Evolutionary conservation across 2,329 filamentous ascomycete genomes (phyloP).

Genomic region (Monosporascus sp.): DNA sequence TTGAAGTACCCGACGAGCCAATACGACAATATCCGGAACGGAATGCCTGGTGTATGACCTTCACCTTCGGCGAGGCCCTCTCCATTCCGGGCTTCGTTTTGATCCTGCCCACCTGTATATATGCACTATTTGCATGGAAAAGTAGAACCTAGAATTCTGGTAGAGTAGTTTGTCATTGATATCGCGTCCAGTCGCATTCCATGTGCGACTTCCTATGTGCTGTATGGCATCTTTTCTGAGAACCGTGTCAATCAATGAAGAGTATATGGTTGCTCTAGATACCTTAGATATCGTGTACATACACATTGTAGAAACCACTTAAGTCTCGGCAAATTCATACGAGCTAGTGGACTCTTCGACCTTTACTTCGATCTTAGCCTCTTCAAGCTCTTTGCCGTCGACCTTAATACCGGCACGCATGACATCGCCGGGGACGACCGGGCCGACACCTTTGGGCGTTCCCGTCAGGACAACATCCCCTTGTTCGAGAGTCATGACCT

Average conservation of each 20-base stretch:
- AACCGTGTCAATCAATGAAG: too few relatives aligned
- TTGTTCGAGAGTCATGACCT: conserved; percentile 87
- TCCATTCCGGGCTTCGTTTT: too few relatives aligned
- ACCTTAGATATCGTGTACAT: too few relatives aligned
- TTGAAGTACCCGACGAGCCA: conserved; percentile 50
- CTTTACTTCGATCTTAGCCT: conserved; percentile 76
- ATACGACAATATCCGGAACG: conserved; percentile 51
- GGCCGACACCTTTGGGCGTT: conserved; percentile 91
- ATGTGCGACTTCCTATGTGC: too few relatives aligned
- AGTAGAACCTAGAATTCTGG: too few relatives aligned
- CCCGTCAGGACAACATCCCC: conserved; percentile 95
- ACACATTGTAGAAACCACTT: conserved; percentile 10
- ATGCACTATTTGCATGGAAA: not conserved
- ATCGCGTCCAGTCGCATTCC: too few relatives aligned
- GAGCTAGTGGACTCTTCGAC: conserved; percentile 74
- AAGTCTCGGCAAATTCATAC: conserved; percentile 74
- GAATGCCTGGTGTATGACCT: conserved; percentile 15
- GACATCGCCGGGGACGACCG: conserved; percentile 77
- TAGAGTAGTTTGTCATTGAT: too few relatives aligned
- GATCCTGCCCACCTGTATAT: not conserved
- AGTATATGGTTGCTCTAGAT: too few relatives aligned
- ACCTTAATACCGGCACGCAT: conserved; percentile 81
- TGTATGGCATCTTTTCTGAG: too few relatives aligned
- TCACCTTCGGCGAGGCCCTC: too few relatives aligned
- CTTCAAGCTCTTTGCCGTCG: conserved; percentile 74